Conservation (phyloP, 2,329 filamentous ascomycete species). For the Pestalotiopsis sp. region DNA sequence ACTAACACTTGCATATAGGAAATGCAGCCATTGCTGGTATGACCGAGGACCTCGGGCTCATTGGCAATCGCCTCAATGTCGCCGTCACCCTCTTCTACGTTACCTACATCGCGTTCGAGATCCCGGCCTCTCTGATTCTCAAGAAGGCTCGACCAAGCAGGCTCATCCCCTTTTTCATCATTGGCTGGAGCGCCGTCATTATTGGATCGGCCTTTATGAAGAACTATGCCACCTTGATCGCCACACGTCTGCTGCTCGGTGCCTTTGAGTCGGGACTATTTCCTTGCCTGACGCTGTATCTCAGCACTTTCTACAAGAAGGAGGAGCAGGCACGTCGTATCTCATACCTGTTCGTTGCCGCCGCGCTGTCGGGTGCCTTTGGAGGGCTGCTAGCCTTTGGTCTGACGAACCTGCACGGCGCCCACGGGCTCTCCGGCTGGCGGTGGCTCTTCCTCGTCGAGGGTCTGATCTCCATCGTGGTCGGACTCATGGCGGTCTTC, state of each 20-base stretch:
- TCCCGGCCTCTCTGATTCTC: constrained; percentile 35
- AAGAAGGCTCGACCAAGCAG: constrained; percentile 49
- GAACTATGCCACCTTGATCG: constrained; percentile 45
- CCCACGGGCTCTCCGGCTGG: constrained; percentile 19
- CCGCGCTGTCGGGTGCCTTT: constrained; percentile 25
- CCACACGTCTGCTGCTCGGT: constrained; percentile 49
- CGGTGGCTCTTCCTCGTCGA: constrained; percentile 20
- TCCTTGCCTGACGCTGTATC: constrained; percentile 40
- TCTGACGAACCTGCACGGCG: constrained; percentile 19
- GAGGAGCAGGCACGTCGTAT: constrained; percentile 50
- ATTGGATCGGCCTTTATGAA: constrained; percentile 47
- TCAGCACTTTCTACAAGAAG: constrained; percentile 56
- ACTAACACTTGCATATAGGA: constrained; percentile 6
- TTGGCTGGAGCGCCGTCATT: constrained; percentile 50
- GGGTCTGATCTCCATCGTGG: constrained; percentile 17
- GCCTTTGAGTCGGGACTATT: constrained; percentile 44
- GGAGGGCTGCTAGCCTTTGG: constrained; percentile 24
- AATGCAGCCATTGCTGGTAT: constrained; percentile 22
- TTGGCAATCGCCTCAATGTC: constrained; percentile 18
- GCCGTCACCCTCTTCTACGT: constrained; percentile 23
- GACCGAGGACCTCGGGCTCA: constrained; percentile 18
- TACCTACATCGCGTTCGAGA: constrained; percentile 27
- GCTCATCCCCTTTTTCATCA: constrained; percentile 53
- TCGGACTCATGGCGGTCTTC: constrained; percentile 16
- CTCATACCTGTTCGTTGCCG: constrained; percentile 49